Base-by-base conservation (phyloP, 495 filamentous ascomycete genomes). In the Neurospora hispaniola region DNA sequence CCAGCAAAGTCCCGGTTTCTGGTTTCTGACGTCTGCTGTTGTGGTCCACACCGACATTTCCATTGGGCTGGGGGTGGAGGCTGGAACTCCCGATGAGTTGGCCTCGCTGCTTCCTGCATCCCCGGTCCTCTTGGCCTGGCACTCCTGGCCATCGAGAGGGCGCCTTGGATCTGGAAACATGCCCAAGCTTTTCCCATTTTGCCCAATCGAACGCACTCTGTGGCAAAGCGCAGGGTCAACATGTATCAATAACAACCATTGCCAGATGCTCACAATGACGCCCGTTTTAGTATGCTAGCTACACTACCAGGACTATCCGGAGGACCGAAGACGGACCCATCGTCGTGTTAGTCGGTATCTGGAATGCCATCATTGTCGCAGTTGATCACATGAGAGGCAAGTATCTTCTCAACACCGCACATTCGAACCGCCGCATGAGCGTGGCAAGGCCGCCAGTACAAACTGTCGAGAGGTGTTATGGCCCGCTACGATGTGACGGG, bases 11-110 rank as follows among this genome's bases (percentile, higher is more conserved):
- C 54, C 54, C 54, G 54, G 54, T 62, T 62, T 62, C 54, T 62
- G 54, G 54, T 62, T 62, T 62, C 27, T 62, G 54, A 62, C 54
- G 54, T 62, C 54, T 62, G 54, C 54, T 62, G 27, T 35, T 69
- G 43, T 71, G 69, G 73, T 66, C 74, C 77, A 80, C 79, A 80
- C 79, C 79, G 79, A 80, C 79, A 78, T 80, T 80, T 62, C 54
- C 54, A 62, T 62, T 80, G 69, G 74, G 71, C 69, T 76, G 69
- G 59, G 68, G 74, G 73, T 78, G 76, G 76, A 73, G 73, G 71
- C 73, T 77, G 73, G 76, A 74, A 70, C 68, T 38, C 38, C 35
- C 20, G 73, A 75, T 78, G 78, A 70, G 75, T 68, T 76, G 78
- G 75, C 77, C 71, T 76, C 71, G 73, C 71, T 46, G 69, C 70